These are phyloP conservation scores for Stenocarpella maydis DNA, from an alignment of 2,329 filamentous ascomycete genomes.

Conservation along the genomic window DNA sequence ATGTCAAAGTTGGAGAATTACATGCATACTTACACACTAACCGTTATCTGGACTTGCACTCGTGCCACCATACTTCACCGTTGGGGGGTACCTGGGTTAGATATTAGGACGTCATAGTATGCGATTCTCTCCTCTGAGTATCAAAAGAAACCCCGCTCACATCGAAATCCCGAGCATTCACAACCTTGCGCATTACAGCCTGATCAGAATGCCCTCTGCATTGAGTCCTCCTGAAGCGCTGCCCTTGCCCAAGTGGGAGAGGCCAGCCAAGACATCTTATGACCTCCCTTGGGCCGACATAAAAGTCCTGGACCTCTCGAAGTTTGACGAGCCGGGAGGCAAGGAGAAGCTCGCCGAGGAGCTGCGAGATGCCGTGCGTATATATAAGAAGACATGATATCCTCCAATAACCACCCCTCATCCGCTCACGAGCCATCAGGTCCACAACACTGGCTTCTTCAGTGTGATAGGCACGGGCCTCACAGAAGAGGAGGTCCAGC, in stretches of 20 bases:
- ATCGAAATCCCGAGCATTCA: neutral
- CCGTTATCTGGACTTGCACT: neutral
- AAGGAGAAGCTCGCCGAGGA: slow-evolving; percentile 60
- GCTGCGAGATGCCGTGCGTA: slow-evolving; percentile 56
- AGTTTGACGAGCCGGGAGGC: slow-evolving; percentile 57
- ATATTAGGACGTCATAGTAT: neutral
- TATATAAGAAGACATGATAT: neutral
- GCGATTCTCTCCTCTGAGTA: neutral
- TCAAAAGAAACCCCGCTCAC: neutral
- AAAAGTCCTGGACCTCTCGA: slow-evolving; percentile 59
- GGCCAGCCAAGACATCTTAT: slow-evolving; percentile 42
- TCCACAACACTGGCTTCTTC: slow-evolving; percentile 55
- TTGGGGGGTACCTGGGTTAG: neutral
- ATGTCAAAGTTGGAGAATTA: neutral
- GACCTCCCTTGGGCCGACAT: slow-evolving; percentile 58
- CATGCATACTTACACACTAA: neutral
- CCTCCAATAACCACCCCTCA: slow-evolving; percentile 36
- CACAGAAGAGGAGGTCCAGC: slow-evolving; percentile 58
- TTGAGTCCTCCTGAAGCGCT: slow-evolving; percentile 31
- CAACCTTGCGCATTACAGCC: neutral
- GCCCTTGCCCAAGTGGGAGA: slow-evolving; percentile 40
- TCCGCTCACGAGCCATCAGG: slow-evolving; percentile 32
- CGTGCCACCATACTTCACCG: neutral
- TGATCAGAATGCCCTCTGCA: slow-evolving; percentile 28
- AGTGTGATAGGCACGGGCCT: slow-evolving; percentile 64